phyloP scores from a whole-genome alignment of 345 rosid species.

The Geranium brycei region DNA sequence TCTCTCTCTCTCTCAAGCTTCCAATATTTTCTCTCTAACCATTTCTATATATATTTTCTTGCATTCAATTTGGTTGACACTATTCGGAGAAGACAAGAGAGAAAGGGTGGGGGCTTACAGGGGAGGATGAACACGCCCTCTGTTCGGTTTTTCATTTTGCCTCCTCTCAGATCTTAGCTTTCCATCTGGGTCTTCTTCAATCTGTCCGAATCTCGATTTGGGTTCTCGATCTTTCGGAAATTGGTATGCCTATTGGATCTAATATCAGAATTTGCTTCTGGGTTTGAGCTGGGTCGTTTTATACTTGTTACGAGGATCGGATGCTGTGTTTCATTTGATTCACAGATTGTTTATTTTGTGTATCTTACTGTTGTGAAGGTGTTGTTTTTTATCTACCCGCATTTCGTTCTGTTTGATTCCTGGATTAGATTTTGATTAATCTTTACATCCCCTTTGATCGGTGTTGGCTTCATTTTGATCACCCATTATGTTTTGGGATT shows the following conservation, averaged over 20 bases:
- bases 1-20: slow-evolving; percentile 7
- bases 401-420: slow-evolving; percentile 8
- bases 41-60: slow-evolving; percentile 4
- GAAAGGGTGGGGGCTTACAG: slow-evolving; percentile 28
- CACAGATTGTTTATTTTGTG: slow-evolving; percentile 10
- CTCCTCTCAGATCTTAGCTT: slow-evolving; percentile 69
- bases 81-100: slow-evolving; percentile 12
- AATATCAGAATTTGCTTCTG: slow-evolving; percentile 15
- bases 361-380: slow-evolving; percentile 2
- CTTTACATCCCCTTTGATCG: not conserved
- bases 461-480: not conserved
- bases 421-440: slow-evolving; percentile 9
- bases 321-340: slow-evolving; percentile 28
- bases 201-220: slow-evolving; percentile 35
- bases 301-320: slow-evolving; percentile 47
- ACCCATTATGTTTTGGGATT: not conserved
- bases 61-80: slow-evolving; percentile 11
- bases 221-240: slow-evolving; percentile 28
- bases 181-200: slow-evolving; percentile 48
- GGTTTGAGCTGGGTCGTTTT: slow-evolving; percentile 17
- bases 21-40: slow-evolving; percentile 4
- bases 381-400: slow-evolving; percentile 14
- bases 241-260: slow-evolving; percentile 15
- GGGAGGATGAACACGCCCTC: slow-evolving; percentile 59
- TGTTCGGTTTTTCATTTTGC: slow-evolving; percentile 24